Percentiles rank a stretch among this genome's conserved stretches.
phyloP scores from a whole-genome alignment of 768 basidiomycete species.

The Hericium alpestre region DNA sequence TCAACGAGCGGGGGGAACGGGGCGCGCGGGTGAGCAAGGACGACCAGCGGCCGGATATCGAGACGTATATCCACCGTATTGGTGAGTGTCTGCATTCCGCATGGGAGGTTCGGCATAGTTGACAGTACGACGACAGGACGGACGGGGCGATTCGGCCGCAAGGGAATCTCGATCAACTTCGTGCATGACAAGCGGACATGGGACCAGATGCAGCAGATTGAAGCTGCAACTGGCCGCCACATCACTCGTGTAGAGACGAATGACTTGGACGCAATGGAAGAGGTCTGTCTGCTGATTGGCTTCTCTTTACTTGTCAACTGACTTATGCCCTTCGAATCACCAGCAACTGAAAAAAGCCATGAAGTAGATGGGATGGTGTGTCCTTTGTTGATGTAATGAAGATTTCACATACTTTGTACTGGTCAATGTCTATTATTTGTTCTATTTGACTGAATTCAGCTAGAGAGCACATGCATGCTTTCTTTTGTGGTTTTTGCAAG shows the following conservation, averaged over 20 bases:
- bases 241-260: conserved; percentile 83
- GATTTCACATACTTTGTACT: too few relatives aligned
- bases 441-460: too few relatives aligned
- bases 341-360: conserved; percentile 77
- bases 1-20: conserved; percentile 54
- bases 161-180: conserved; percentile 95
- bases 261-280: conserved; percentile 90
- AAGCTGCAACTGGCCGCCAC: conserved; percentile 61
- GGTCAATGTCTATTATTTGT: too few relatives aligned
- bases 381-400: too few relatives aligned
- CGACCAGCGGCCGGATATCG: conserved; percentile 72
- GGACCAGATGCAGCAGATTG: conserved; percentile 84
- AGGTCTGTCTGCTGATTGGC: conserved; percentile 36
- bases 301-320: neutral
- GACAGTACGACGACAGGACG: conserved; percentile 47
- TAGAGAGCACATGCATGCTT: too few relatives aligned
- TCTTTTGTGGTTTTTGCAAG: too few relatives aligned
- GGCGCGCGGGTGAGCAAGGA: conserved; percentile 17
- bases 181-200: conserved; percentile 86
- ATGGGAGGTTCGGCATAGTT: neutral
- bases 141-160: conserved; percentile 94
- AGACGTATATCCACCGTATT: conserved; percentile 97
- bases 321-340: neutral
- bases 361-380: conserved; percentile 31
- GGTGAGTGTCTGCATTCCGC: conserved; percentile 42